Evolutionary conservation across 1,139 yeast species (phyloP).

Genomic region (Saccharomyces hybrid): DNA sequence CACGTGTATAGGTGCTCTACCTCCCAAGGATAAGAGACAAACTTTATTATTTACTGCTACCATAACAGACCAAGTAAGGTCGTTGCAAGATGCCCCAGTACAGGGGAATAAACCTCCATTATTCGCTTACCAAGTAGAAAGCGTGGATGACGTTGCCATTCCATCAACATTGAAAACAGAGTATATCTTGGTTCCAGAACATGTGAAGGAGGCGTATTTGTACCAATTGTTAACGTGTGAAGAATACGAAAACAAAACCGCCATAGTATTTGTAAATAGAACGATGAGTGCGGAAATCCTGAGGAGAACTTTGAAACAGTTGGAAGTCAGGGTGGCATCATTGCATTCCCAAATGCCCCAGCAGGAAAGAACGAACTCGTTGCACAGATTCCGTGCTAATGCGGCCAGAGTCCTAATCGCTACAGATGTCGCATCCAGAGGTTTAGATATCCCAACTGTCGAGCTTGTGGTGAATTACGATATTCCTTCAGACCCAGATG

Average conservation of each 20-base stretch:
- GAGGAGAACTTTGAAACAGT: constrained; percentile 61
- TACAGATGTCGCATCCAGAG: constrained; percentile 95
- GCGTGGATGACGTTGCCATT: constrained; percentile 60
- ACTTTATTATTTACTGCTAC: constrained; percentile 93
- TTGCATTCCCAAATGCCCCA: constrained; percentile 95
- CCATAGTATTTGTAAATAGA: constrained; percentile 83
- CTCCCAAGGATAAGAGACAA: constrained; percentile 66
- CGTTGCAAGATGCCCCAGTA: constrained; percentile 62
- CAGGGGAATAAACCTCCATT: constrained; percentile 57
- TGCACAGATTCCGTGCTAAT: constrained; percentile 87
- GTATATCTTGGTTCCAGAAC: constrained; percentile 58
- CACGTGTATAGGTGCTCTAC: constrained; percentile 63
- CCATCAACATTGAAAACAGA: constrained; percentile 63
- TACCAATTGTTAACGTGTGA: constrained; percentile 58
- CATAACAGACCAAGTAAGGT: constrained; percentile 83
- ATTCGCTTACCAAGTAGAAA: constrained; percentile 75
- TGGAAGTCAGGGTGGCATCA: constrained; percentile 79
- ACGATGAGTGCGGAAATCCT: constrained; percentile 83
- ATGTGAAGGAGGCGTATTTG: constrained; percentile 84
- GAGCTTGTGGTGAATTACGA: constrained; percentile 85
- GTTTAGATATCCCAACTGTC: constrained; percentile 90
- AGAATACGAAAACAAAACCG: constrained; percentile 57
- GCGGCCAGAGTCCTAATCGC: constrained; percentile 90
- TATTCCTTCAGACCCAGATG: constrained; percentile 94
- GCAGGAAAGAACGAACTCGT: constrained; percentile 76